A percentile compares a stretch with the other conserved stretches of the same genome.
Conservation (phyloP, 2,329 filamentous ascomycete genomes). For the Ophiostoma piceae region DNA sequence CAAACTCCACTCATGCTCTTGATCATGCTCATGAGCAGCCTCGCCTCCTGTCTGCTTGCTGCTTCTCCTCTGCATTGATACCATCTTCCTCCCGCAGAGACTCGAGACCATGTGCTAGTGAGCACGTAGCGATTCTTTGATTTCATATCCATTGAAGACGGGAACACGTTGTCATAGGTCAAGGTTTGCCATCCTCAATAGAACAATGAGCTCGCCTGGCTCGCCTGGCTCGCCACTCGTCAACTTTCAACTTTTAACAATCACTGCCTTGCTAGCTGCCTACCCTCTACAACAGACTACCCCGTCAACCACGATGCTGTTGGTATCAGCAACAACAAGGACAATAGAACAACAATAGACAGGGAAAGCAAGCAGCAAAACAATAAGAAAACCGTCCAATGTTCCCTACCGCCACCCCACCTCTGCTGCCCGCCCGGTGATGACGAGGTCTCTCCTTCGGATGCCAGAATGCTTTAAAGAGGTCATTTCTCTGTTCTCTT, state of each 20-base stretch:
- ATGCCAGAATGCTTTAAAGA: conserved; percentile 14
- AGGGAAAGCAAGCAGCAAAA: neutral
- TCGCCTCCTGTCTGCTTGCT: neutral
- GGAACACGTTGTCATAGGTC: neutral
- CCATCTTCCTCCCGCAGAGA: neutral
- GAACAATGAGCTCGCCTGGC: neutral
- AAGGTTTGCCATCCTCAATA: neutral
- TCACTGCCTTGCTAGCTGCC: neutral
- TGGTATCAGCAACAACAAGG: conserved; percentile 6
- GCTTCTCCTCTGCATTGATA: neutral
- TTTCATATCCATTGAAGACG: neutral
- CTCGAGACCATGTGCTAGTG: conserved; percentile 2
- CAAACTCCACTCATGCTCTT: neutral
- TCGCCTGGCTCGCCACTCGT: neutral
- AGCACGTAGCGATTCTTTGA: neutral
- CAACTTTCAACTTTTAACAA: neutral
- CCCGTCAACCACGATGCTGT: conserved; percentile 13
- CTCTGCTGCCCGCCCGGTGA: conserved; percentile 6
- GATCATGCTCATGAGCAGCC: neutral
- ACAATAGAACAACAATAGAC: conserved; percentile 3
- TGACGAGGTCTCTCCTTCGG: conserved; percentile 17
- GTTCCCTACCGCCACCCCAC: conserved; percentile 4
- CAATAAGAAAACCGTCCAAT: conserved; percentile 4
- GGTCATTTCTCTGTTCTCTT: neutral
- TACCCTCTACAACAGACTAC: neutral